phyloP scores from a whole-genome alignment of 148 eudicot species.

The Vaccinium myrtillus region DNA sequence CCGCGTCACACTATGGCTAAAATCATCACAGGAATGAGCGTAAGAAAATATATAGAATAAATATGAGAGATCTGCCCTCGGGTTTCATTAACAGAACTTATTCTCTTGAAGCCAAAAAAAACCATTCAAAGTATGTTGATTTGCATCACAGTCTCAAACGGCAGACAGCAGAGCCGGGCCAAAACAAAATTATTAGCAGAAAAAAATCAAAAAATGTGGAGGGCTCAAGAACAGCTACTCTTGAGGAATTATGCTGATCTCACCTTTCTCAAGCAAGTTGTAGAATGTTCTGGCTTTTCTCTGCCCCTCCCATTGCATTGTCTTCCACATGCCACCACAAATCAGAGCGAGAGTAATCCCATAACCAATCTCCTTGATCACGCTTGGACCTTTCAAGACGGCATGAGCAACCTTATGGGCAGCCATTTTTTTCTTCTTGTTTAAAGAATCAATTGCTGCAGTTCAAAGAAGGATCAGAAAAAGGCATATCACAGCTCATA shows the following conservation, averaged over 20 bases:
- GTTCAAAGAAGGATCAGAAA: background rate
- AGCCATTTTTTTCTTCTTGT: background rate
- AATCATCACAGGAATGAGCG: background rate
- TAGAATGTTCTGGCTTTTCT: background rate
- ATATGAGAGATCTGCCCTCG: background rate
- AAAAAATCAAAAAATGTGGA: background rate
- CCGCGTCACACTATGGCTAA: background rate
- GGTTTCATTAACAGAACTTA: background rate
- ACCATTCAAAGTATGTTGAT: background rate
- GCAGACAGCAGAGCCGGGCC: background rate
- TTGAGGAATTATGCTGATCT: background rate
- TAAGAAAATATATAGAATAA: background rate
- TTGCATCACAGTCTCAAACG: background rate
- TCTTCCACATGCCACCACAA: background rate
- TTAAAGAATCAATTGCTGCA: background rate
- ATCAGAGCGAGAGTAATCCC: background rate
- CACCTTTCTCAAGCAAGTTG: background rate
- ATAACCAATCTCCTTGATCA: background rate
- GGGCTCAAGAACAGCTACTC: background rate
- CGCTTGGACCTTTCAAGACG: background rate
- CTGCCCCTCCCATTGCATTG: background rate
- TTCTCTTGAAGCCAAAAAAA: background rate
- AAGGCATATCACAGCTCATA: background rate
- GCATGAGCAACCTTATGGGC: conserved; percentile 1
- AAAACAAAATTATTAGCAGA: background rate